Evolutionary conservation across 208 protist genomes (phyloP).

Genomic region (Strigomonas galati): DNA sequence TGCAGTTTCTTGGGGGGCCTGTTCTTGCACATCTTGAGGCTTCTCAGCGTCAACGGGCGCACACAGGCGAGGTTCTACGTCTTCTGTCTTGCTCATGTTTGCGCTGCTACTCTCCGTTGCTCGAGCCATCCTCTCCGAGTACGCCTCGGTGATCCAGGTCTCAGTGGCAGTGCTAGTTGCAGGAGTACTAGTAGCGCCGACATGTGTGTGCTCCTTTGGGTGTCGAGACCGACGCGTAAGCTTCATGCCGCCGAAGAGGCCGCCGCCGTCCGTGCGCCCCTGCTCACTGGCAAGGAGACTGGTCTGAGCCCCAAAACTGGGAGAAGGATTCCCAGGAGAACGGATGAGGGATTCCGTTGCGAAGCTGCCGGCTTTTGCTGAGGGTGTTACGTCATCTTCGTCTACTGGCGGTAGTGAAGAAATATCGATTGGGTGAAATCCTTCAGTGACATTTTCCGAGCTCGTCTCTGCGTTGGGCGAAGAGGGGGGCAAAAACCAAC

Average conservation of each 20-base stretch:
- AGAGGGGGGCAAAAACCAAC: slow-evolving; percentile 20
- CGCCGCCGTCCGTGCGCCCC: not conserved
- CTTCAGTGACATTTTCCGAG: not conserved
- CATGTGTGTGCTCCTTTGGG: not conserved
- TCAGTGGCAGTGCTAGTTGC: too few species aligned
- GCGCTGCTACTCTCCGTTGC: not conserved
- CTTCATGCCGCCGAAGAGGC: slow-evolving; percentile 12
- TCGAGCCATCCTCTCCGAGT: too few species aligned
- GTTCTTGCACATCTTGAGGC: too few species aligned
- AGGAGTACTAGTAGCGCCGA: too few species aligned
- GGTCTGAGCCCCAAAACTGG: not conserved
- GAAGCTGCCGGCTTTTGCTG: not conserved
- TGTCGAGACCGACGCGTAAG: not conserved
- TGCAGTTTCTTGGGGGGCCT: not conserved
- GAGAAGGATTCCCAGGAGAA: too few species aligned
- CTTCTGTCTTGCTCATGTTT: not conserved
- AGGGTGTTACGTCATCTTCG: not conserved
- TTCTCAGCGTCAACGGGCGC: too few species aligned
- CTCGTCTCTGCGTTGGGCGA: not conserved
- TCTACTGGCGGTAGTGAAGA: not conserved
- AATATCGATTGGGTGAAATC: slow-evolving; percentile 21
- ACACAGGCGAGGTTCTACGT: not conserved
- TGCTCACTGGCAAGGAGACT: not conserved
- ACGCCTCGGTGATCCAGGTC: too few species aligned
- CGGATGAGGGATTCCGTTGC: too few species aligned